Evolutionary conservation across 768 basidiomycete genomes (phyloP), one percentile per base, ranked within the genome.

Genomic region (Termitomyces sp.): DNA sequence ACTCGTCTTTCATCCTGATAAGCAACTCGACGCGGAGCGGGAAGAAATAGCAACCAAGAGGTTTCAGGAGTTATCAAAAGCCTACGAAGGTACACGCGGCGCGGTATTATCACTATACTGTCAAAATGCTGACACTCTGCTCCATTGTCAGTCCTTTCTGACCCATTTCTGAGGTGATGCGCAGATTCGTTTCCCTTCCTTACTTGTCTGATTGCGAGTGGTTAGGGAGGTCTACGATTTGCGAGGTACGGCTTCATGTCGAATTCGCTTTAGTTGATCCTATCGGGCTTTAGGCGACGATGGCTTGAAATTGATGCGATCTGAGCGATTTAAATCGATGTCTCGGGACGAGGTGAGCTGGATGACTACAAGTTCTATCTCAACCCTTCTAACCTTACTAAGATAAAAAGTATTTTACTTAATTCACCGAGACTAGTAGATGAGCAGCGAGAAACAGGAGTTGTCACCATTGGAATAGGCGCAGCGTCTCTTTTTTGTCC

Each of bases 1-100:
- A 4, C 77, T 93, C 28, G 71, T 87, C 19, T 91, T 89, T 59
- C 92, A 96, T 62, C 92, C 92, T 0, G 92, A 96, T 77, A 87
- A 86, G 65, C 88, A 93, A 56, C 77, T 74, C 21, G 81, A 83
- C 63, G 78, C 81, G 51, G 66, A 67, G 17, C 69, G 76, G 56
- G 83, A 80, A 64, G 76, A 71, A 47, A 76, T 80, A 1, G 90
- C 92, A 0, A 79, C 83, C 24, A 74, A 77, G 32, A 80, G 79
- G 48, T 93, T 93, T 59, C 75, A 87, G 17, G 82, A 86, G 66
- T 78, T 94, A 21, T 89, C 92, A 60, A 86, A 85, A 60, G 90
- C 92, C 12, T 93, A 93, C 66, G 84, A 93, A 79, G 81, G 88
- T 85, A 62, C 51, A 74, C 49, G n/a, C 5, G 32, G 11, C 24